Percentiles rank a stretch among this genome's conserved stretches.
Conservation (phyloP, 331 rosid genomes). For the Malus hybrid region DNA sequence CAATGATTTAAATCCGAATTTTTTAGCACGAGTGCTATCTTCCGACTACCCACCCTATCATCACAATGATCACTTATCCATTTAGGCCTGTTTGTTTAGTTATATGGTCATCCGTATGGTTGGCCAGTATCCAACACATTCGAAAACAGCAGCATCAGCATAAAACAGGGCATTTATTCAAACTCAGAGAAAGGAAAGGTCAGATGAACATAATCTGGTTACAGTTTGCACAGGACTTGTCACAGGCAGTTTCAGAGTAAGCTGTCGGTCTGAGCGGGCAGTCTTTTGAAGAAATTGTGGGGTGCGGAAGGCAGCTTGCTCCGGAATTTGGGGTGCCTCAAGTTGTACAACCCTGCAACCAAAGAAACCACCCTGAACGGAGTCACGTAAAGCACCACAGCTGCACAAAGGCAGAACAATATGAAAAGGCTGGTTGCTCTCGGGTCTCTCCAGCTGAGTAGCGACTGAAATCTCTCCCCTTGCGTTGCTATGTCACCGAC, state of each 20-base stretch:
- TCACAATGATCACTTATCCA: too few species aligned
- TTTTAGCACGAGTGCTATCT: too few species aligned
- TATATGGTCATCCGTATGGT: too few species aligned
- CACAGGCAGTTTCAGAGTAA: conserved; percentile 29
- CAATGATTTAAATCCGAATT: too few species aligned
- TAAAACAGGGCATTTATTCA: neutral
- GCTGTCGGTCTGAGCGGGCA: conserved; percentile 71
- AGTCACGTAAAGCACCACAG: conserved; percentile 55
- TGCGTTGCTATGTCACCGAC: conserved; percentile 93
- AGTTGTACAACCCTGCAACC: conserved; percentile 49
- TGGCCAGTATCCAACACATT: neutral
- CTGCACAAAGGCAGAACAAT: conserved; percentile 53
- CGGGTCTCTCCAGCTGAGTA: conserved; percentile 88
- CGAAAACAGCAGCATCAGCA: too few species aligned
- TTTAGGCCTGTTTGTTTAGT: too few species aligned
- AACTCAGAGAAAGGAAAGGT: neutral
- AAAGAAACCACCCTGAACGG: conserved; percentile 71
- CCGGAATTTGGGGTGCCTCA: conserved; percentile 75
- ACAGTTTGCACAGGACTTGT: neutral
- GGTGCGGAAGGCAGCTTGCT: conserved; percentile 83
- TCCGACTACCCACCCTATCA: too few species aligned
- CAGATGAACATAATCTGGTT: neutral
- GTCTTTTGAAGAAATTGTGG: conserved; percentile 79
- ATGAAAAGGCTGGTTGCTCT: conserved; percentile 79
- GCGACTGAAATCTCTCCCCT: conserved; percentile 79